Conservation (phyloP, 768 basidiomycete species). For the Pisolithus marmoratus region DNA sequence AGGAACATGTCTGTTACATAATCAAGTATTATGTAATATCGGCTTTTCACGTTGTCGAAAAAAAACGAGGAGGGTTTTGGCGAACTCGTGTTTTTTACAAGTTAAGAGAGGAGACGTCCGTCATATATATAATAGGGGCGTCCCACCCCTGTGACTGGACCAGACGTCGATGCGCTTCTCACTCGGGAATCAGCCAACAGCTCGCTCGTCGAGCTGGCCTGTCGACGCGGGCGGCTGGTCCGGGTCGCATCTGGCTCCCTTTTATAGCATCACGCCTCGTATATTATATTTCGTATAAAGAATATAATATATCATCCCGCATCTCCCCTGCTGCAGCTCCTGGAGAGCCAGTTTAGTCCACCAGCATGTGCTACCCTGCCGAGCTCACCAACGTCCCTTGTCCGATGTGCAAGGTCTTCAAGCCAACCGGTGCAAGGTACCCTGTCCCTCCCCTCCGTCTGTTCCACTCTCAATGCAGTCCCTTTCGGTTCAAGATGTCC, state of each 20-base stretch:
- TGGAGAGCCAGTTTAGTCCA: conserved; percentile 1
- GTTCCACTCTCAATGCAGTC: conserved; percentile 14
- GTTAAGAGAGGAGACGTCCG: neutral
- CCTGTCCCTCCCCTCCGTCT: conserved; percentile 8
- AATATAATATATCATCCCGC: conserved; percentile 15
- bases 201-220: conserved; percentile 12
- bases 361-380: conserved; percentile 66
- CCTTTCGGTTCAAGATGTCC: conserved; percentile 52
- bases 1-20: too few species aligned
- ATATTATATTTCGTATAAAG: conserved; percentile 27
- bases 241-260: conserved; percentile 23
- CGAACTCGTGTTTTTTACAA: neutral
- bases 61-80: neutral
- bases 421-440: conserved; percentile 52
- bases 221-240: conserved; percentile 2
- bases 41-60: neutral
- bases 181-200: too few species aligned
- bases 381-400: conserved; percentile 65
- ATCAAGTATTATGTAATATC: neutral
- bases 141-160: neutral
- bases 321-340: conserved; percentile 14
- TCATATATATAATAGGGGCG: neutral
- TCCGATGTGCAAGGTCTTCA: conserved; percentile 83
- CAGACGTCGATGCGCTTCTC: neutral
- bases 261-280: conserved; percentile 23